phyloP scores from a whole-genome alignment of 2,329 filamentous ascomycete genomes.

The Fusarium tricinctum region DNA sequence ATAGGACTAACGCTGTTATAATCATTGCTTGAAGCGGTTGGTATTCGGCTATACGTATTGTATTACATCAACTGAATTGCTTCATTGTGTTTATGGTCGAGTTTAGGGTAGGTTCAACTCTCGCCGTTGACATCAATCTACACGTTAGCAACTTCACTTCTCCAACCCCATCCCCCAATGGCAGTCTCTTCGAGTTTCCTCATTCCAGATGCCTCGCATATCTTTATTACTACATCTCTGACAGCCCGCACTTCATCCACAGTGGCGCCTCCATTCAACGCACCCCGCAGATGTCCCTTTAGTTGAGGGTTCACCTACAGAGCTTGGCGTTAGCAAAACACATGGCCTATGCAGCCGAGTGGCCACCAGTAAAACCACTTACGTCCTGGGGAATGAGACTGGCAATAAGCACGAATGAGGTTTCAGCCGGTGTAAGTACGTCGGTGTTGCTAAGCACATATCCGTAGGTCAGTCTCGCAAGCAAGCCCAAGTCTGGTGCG shows the following conservation, averaged over 20 bases:
- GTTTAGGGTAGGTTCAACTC: conserved; percentile 15
- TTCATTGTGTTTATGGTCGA: neutral
- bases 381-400: conserved; percentile 50
- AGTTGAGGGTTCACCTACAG: conserved; percentile 48
- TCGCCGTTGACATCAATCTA: conserved; percentile 14
- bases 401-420: conserved; percentile 48
- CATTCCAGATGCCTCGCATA: conserved; percentile 49
- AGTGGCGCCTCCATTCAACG: conserved; percentile 47
- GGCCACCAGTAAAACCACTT: conserved; percentile 11
- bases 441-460: conserved; percentile 49
- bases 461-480: conserved; percentile 47
- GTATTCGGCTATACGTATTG: neutral
- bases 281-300: conserved; percentile 47
- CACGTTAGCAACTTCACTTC: conserved; percentile 46
- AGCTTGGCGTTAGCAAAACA: conserved; percentile 9
- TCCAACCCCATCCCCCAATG: conserved; percentile 49
- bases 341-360: neutral
- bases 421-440: conserved; percentile 44
- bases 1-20: neutral
- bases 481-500: conserved; percentile 44
- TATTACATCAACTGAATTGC: neutral
- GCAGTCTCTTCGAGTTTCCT: conserved; percentile 32
- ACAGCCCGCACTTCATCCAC: conserved; percentile 48
- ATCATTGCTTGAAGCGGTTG: neutral
- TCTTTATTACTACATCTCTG: conserved; percentile 45